Evolutionary conservation across 441 rosid genomes (phyloP).

Genomic region (Adansonia madagascariensis): DNA sequence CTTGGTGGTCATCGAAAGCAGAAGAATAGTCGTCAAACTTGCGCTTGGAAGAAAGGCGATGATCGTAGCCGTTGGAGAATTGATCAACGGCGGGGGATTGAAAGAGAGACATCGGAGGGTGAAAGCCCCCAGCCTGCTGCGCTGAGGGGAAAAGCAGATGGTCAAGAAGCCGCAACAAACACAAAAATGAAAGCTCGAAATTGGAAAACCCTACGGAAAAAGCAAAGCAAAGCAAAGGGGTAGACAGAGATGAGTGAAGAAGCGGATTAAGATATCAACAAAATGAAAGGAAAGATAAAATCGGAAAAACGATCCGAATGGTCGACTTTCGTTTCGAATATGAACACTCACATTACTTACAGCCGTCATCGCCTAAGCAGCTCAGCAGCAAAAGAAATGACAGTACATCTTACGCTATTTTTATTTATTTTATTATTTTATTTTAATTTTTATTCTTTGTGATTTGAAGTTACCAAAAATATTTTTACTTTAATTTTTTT

Average conservation of each 20-base stretch:
- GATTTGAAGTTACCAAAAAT: no score
- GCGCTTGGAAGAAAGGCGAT: slow-evolving; percentile 56
- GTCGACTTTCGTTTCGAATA: no score
- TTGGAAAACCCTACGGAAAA: neutral
- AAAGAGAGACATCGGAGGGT: slow-evolving; percentile 60
- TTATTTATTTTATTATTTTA: no score
- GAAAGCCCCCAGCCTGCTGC: slow-evolving; percentile 41
- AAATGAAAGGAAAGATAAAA: neutral
- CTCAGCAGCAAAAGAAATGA: no score
- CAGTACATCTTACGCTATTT: no score
- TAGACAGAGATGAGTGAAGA: neutral
- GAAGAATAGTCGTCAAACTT: slow-evolving; percentile 65
- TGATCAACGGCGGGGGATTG: slow-evolving; percentile 47
- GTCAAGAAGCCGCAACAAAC: neutral
- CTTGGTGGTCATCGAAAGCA: slow-evolving; percentile 46
- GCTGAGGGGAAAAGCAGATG: slow-evolving; percentile 46
- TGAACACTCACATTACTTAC: no score
- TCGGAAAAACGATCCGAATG: no score
- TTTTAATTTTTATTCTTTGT: no score
- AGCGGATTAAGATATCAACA: neutral
- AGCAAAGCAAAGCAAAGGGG: neutral
- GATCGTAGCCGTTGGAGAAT: slow-evolving; percentile 34
- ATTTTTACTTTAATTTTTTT: no score
- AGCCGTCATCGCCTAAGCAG: no score
- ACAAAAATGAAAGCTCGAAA: neutral